A percentile compares a stretch with the other conserved stretches of the same genome.
Evolutionary conservation across 78 protist genomes (phyloP).

Genomic region (Dictyostelium firmibasis): DNA sequence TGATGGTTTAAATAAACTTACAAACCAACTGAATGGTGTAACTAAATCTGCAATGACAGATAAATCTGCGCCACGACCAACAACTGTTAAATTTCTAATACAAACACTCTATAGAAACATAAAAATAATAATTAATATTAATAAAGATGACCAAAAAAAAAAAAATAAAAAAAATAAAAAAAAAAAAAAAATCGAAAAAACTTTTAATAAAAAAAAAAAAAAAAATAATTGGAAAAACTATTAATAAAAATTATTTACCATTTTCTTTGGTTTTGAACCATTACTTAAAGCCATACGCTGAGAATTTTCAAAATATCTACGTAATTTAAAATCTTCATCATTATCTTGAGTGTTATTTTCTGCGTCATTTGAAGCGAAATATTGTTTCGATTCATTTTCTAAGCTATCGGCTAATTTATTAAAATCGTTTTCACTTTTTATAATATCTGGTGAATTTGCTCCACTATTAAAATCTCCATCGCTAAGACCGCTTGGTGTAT

Average conservation of each 20-base stretch:
- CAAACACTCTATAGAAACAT: background rate
- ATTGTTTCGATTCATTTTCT: conserved; percentile 1
- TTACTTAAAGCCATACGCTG: conserved; percentile 44
- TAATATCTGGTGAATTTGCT: background rate
- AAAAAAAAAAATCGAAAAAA: background rate
- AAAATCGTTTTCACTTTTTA: background rate
- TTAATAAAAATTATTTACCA: conserved; percentile 16
- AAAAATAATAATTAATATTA: background rate
- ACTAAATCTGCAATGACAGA: conserved; percentile 23
- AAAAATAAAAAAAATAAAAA: background rate
- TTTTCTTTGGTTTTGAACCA: conserved; percentile 40
- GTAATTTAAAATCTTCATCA: conserved; percentile 56
- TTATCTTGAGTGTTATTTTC: background rate
- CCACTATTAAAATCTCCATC: background rate
- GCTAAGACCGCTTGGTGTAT: background rate
- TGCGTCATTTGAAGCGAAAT: background rate
- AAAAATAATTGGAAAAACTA: background rate
- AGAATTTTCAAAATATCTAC: conserved; percentile 70
- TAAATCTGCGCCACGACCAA: conserved; percentile 30
- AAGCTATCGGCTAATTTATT: background rate
- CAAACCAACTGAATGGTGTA: conserved; percentile 2
- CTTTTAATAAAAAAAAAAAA: background rate
- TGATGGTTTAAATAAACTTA: conserved; percentile 7
- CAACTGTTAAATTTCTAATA: conserved; percentile 49
- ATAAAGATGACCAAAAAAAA: no score